Percentiles rank a stretch among this genome's conserved stretches.
These are phyloP conservation scores for Gastrodia elata DNA, from an alignment of 106 monocot genomes.

Conservation along the genomic window DNA sequence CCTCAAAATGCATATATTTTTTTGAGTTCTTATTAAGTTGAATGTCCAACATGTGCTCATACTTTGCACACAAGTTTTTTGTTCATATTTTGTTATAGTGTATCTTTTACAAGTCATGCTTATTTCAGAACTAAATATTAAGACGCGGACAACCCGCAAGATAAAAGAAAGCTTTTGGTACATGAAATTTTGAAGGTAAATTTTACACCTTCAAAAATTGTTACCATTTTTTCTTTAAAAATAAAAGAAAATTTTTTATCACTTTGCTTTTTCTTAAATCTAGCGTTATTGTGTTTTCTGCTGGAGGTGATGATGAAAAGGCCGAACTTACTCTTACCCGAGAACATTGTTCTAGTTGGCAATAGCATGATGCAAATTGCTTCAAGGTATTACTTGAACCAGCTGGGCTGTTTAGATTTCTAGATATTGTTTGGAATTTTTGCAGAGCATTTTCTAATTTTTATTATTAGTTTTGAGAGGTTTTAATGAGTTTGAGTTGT, in stretches of 20 bases:
- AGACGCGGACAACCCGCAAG: too few relatives aligned
- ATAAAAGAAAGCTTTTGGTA: too few relatives aligned
- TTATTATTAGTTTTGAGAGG: too few relatives aligned
- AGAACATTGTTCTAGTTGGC: neutral
- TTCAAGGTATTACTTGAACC: neutral
- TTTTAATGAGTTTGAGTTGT: too few relatives aligned
- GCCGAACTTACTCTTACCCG: neutral
- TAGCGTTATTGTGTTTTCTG: neutral
- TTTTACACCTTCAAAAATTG: neutral
- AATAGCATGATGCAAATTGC: neutral
- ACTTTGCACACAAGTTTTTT: too few relatives aligned
- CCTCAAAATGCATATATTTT: too few relatives aligned
- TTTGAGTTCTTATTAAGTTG: too few relatives aligned
- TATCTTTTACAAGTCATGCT: too few relatives aligned
- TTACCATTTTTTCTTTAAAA: neutral
- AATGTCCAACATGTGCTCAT: too few relatives aligned
- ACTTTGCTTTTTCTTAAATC: neutral
- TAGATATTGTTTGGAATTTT: neutral
- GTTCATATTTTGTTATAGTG: too few relatives aligned
- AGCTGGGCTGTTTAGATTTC: neutral
- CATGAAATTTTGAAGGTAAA: neutral
- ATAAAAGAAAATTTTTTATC: neutral
- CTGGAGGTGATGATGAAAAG: slow-evolving; percentile 1
- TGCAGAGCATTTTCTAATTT: too few relatives aligned
- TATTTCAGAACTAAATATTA: too few relatives aligned